phyloP scores from a whole-genome alignment of 1,284 basidiomycete genomes.

The Coniferiporia sulphurascens region DNA sequence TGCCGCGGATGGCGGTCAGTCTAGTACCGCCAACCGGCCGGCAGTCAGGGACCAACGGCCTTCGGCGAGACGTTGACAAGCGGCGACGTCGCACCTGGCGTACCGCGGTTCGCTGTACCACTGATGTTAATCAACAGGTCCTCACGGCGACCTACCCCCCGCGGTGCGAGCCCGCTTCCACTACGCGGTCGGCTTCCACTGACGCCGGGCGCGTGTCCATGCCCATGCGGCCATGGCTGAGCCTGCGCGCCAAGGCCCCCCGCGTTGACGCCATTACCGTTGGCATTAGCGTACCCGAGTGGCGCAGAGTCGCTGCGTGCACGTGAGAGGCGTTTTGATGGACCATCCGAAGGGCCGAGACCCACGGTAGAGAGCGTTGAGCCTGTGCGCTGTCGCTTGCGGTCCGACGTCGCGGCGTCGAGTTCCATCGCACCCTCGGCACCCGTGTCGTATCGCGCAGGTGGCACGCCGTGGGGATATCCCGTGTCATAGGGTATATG shows the following conservation, averaged over 20 bases:
- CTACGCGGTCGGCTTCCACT: conserved; percentile 31
- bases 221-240: too few species aligned
- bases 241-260: too few species aligned
- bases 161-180: conserved; percentile 31
- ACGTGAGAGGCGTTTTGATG: conserved; percentile 33
- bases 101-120: conserved; percentile 1
- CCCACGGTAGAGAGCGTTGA: conserved; percentile 17
- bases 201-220: too few species aligned
- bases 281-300: conserved; percentile 32
- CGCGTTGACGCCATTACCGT: too few species aligned
- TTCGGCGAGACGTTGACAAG: conserved; percentile 12
- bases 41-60: not conserved
- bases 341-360: conserved; percentile 21
- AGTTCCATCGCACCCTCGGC: conserved; percentile 14
- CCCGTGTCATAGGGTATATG: conserved; percentile 35
- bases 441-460: conserved; percentile 28
- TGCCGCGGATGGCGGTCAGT: not conserved
- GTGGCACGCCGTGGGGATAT: conserved; percentile 22
- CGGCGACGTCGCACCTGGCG: conserved; percentile 6
- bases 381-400: conserved; percentile 34
- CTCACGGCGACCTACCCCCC: conserved; percentile 9
- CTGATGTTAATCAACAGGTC: conserved; percentile 18
- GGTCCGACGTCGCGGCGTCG: not conserved
- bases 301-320: conserved; percentile 46
- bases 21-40: not conserved